Conservation (phyloP, 2,329 filamentous ascomycete genomes). For the Cercospora canescens region DNA sequence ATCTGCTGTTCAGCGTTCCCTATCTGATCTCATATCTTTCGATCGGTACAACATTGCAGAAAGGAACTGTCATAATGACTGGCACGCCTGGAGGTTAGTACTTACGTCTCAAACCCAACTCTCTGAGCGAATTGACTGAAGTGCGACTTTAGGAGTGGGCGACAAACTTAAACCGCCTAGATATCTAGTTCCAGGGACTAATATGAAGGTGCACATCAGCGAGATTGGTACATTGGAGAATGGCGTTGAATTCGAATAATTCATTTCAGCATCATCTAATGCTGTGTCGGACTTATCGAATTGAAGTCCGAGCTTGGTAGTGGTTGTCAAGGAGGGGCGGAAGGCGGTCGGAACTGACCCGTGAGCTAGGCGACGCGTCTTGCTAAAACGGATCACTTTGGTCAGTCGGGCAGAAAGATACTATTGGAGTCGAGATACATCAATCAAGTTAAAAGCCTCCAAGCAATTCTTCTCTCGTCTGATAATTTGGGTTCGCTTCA, state of each 20-base stretch:
- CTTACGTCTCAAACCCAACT: background rate
- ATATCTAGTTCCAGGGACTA: background rate
- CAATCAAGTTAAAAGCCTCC: too few relatives aligned
- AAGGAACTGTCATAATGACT: constrained; percentile 7
- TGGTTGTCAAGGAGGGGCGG: background rate
- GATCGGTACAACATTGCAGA: constrained; percentile 8
- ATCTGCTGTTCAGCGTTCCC: constrained; percentile 10
- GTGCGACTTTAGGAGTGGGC: background rate
- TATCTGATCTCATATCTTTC: constrained; percentile 10
- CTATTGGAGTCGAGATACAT: too few relatives aligned
- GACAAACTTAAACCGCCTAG: background rate
- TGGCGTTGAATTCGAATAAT: background rate
- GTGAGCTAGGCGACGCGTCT: background rate
- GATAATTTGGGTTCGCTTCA: too few relatives aligned
- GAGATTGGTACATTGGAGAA: background rate
- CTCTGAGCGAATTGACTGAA: background rate
- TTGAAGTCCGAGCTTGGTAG: too few relatives aligned
- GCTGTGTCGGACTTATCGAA: background rate
- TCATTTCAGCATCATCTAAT: too few relatives aligned
- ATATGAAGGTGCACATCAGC: background rate
- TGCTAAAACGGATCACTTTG: background rate
- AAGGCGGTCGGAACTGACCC: background rate
- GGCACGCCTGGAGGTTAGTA: constrained; percentile 1
- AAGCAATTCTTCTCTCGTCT: too few relatives aligned
- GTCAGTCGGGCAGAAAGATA: background rate